Conservation (phyloP, 495 filamentous ascomycete species). For the Sordaria brevicollis region DNA sequence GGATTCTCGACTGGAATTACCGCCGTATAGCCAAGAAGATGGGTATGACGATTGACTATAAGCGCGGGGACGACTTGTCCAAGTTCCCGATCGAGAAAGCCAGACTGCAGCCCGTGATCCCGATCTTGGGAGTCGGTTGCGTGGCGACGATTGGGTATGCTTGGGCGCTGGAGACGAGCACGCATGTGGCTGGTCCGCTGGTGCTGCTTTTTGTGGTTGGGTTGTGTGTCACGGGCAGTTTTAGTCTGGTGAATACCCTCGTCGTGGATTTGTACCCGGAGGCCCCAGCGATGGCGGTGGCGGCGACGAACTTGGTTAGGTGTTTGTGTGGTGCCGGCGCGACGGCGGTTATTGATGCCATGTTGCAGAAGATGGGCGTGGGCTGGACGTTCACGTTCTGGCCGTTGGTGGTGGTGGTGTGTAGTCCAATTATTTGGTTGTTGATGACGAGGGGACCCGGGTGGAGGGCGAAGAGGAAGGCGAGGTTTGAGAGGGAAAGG, state of each 20-base stretch:
- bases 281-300: conserved; percentile 36
- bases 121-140: conserved; percentile 32
- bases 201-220: conserved; percentile 47
- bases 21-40: conserved; percentile 37
- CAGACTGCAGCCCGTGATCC: conserved; percentile 44
- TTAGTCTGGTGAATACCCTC: conserved; percentile 38
- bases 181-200: conserved; percentile 39
- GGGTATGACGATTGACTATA: conserved; percentile 39
- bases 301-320: conserved; percentile 37
- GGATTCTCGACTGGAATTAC: conserved; percentile 47
- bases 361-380: conserved; percentile 31
- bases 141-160: conserved; percentile 41
- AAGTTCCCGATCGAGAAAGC: conserved; percentile 57
- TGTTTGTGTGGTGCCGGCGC: conserved; percentile 34
- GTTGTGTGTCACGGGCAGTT: conserved; percentile 41
- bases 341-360: conserved; percentile 31
- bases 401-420: conserved; percentile 24
- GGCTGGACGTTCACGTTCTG: conserved; percentile 41
- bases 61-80: conserved; percentile 40
- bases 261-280: conserved; percentile 37
- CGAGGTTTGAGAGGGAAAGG: conserved; percentile 15
- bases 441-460: conserved; percentile 27
- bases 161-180: conserved; percentile 43
- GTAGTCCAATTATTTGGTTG: conserved; percentile 28
- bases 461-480: conserved; percentile 31